Evolutionary conservation across 805 yeast genomes (phyloP).

Genomic region (Blastobotrys robertii): DNA sequence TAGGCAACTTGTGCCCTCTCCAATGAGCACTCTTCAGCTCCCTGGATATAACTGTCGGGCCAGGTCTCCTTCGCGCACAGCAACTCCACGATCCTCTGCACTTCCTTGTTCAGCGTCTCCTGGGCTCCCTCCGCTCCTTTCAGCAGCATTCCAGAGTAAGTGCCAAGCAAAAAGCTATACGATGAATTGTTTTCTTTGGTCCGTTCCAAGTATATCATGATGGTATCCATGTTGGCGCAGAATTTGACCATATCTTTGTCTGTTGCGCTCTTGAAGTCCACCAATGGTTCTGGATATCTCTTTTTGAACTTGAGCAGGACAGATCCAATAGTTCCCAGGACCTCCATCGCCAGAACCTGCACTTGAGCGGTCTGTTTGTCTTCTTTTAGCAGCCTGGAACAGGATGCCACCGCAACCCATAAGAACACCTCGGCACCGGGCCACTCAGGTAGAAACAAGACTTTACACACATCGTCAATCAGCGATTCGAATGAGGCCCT

Average conservation of each 20-base stretch:
- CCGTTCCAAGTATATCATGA: too few species aligned
- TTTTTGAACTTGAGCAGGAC: constrained; percentile 33
- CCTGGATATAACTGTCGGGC: too few species aligned
- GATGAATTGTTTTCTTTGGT: too few species aligned
- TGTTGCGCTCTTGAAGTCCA: background rate
- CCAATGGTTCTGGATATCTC: constrained; percentile 7
- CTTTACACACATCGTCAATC: constrained; percentile 43
- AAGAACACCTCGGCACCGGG: constrained; percentile 44
- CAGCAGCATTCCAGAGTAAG: too few species aligned
- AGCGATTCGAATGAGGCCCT: constrained; percentile 37
- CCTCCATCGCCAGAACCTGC: constrained; percentile 47
- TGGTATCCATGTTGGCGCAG: too few species aligned
- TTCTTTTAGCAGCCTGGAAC: background rate
- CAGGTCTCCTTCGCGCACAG: too few species aligned
- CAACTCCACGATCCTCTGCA: too few species aligned
- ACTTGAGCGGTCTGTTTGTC: constrained; percentile 14
- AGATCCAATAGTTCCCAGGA: constrained; percentile 52
- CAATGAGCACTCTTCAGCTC: too few species aligned
- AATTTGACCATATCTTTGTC: background rate
- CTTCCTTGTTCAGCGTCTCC: too few species aligned
- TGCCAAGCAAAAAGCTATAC: too few species aligned
- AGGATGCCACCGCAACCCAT: background rate
- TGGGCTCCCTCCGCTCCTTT: too few species aligned
- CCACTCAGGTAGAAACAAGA: constrained; percentile 52
- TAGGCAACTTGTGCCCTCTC: constrained; percentile 1